Percentiles rank a stretch among this genome's conserved stretches.
Conservation (phyloP, 495 filamentous ascomycete genomes). For the Penicillium cataractarum region DNA sequence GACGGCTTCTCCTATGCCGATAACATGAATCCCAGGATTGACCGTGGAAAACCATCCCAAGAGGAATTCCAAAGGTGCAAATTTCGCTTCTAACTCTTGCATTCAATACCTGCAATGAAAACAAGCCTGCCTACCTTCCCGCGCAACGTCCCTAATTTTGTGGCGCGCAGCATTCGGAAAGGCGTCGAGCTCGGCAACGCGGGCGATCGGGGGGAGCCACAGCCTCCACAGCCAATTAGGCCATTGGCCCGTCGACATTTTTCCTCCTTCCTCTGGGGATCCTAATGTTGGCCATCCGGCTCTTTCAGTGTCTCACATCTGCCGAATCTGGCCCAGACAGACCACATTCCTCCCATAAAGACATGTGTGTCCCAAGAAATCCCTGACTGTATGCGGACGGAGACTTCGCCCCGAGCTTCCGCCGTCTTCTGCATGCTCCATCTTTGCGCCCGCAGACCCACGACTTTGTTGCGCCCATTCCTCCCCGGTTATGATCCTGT, state of each 20-base stretch:
- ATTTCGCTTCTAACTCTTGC: background rate
- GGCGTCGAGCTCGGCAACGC: conserved; percentile 16
- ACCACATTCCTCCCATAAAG: background rate
- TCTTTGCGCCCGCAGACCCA: conserved; percentile 12
- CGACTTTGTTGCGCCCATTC: background rate
- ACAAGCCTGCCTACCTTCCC: background rate
- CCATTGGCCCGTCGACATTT: conserved; percentile 12
- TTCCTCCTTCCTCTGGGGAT: conserved; percentile 14
- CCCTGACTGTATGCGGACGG: background rate
- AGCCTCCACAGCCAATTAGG: conserved; percentile 8
- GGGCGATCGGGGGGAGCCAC: conserved; percentile 6
- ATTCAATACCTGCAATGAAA: background rate
- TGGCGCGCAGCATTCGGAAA: conserved; percentile 18
- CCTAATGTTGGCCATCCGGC: conserved; percentile 9
- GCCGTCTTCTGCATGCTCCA: conserved; percentile 1
- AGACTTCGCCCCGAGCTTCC: background rate
- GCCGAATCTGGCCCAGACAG: conserved; percentile 11
- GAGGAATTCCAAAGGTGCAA: background rate
- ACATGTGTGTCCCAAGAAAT: background rate
- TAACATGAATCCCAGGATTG: background rate
- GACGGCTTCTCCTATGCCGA: conserved; percentile 3
- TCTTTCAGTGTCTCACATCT: conserved; percentile 20
- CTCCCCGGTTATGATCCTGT: conserved; percentile 9
- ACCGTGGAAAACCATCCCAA: background rate
- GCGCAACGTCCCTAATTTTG: conserved; percentile 6